phyloP scores from a whole-genome alignment of 225 moss, liverwort and hornwort genomes.

The Pleurozium schreberi region DNA sequence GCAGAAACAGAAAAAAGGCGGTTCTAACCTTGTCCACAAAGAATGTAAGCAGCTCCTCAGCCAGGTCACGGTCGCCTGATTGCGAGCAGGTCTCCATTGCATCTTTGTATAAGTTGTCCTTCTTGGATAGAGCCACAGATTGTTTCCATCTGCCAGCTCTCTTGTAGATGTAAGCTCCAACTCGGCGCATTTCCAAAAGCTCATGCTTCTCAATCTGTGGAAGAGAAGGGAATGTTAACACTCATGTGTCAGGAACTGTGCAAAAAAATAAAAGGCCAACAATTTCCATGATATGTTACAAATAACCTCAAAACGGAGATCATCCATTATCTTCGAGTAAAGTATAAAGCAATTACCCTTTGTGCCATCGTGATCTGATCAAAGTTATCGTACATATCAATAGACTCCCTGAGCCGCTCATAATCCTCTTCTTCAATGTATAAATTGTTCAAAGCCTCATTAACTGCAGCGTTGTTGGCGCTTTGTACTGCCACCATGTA shows the following conservation, averaged over 20 bases:
- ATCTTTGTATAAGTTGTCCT: constrained; percentile 97
- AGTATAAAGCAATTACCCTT: constrained; percentile 33
- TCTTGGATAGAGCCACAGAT: constrained; percentile 94
- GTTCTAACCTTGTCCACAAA: constrained; percentile 73
- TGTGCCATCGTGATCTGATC: constrained; percentile 96
- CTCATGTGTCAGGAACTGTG: not conserved
- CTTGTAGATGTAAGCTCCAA: constrained; percentile 98
- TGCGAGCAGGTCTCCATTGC: constrained; percentile 98
- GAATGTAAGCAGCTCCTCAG: constrained; percentile 87
- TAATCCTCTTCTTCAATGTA: constrained; percentile 98
- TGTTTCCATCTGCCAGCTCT: constrained; percentile 99
- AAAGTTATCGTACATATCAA: constrained; percentile 98
- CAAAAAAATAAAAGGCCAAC: not conserved
- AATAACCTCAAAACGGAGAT: not conserved
- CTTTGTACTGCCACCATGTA: constrained; percentile 98
- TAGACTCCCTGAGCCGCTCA: constrained; percentile 86
- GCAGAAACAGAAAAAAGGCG: not conserved
- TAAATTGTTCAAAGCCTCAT: constrained; percentile 90
- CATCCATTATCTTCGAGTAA: not conserved
- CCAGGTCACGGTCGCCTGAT: constrained; percentile 91
- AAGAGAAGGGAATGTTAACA: constrained; percentile 5
- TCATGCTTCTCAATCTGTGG: constrained; percentile 91
- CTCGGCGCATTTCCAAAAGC: constrained; percentile 92
- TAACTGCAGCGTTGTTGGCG: constrained; percentile 82
- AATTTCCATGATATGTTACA: not conserved